A percentile compares a stretch with the other conserved stretches of the same genome.
phyloP scores from a whole-genome alignment of 495 filamentous ascomycete genomes.

The Aspergillus egyptiacus region DNA sequence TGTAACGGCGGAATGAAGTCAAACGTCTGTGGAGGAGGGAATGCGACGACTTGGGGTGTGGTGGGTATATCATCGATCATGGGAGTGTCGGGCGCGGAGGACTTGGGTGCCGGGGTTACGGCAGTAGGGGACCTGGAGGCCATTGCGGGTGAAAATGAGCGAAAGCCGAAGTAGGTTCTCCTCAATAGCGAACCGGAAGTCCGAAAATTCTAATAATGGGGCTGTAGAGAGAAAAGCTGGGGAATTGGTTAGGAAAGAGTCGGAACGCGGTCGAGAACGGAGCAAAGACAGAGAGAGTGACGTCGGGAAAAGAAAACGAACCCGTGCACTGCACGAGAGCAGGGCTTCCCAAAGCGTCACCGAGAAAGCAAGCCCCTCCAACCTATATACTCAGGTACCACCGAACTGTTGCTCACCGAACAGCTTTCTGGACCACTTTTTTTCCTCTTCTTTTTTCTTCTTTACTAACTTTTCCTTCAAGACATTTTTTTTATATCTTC shows the following conservation, averaged over 20 bases:
- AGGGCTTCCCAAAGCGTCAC: conserved; percentile 35
- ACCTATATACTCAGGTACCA: neutral
- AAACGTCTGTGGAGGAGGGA: conserved; percentile 57
- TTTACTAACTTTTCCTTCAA: conserved; percentile 11
- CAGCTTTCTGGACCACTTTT: neutral
- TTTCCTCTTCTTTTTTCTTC: conserved; percentile 20
- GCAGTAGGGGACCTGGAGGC: conserved; percentile 36
- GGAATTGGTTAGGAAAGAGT: conserved; percentile 38
- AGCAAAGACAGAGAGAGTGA: conserved; percentile 28
- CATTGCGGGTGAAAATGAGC: conserved; percentile 21
- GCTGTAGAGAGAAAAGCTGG: conserved; percentile 14
- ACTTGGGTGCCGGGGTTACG: conserved; percentile 35
- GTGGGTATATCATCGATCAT: conserved; percentile 29
- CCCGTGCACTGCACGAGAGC: neutral
- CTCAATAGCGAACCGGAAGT: neutral
- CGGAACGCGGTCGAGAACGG: conserved; percentile 25
- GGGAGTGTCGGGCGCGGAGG: conserved; percentile 39
- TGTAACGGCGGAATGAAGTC: conserved; percentile 81
- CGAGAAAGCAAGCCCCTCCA: conserved; percentile 33
- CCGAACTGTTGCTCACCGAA: conserved; percentile 3
- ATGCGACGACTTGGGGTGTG: conserved; percentile 44
- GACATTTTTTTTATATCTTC: neutral
- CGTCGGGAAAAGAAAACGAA: conserved; percentile 18
- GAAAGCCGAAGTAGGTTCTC: conserved; percentile 3
- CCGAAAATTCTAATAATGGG: conserved; percentile 2